These are phyloP conservation scores for Lunasporangiospora selenospora DNA, from an alignment of 192 early-diverging fungal genomes.

Conservation along the genomic window DNA sequence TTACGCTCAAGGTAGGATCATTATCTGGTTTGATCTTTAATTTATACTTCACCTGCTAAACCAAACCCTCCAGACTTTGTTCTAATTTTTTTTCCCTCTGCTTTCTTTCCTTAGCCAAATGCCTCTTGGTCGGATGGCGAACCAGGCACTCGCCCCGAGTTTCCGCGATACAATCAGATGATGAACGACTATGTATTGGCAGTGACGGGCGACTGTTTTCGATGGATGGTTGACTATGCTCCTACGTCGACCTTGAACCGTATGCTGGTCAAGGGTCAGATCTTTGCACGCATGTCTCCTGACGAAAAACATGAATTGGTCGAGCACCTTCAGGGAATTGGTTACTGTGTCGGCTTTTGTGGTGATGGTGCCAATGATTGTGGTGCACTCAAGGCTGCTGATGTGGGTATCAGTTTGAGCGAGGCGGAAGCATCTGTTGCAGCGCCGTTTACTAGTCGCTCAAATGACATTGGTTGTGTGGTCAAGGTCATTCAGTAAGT, in stretches of 20 bases:
- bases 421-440: conserved; percentile 99
- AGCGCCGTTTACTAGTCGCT: conserved; percentile 94
- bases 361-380: conserved; percentile 99
- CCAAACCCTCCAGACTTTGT: too few relatives aligned
- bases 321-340: conserved; percentile 85
- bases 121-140: conserved; percentile 12
- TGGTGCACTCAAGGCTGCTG: conserved; percentile 94
- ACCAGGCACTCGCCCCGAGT: conserved; percentile 25
- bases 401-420: conserved; percentile 95
- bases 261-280: conserved; percentile 89
- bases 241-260: conserved; percentile 64
- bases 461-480: conserved; percentile 92
- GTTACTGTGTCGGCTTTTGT: conserved; percentile 96
- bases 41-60: too few relatives aligned
- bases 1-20: conserved; percentile 60
- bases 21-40: too few relatives aligned
- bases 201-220: conserved; percentile 95
- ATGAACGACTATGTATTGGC: conserved; percentile 82
- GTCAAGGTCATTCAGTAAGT: conserved; percentile 81
- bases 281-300: conserved; percentile 98
- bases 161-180: conserved; percentile 42
- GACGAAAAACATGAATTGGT: conserved; percentile 98
- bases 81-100: too few relatives aligned
- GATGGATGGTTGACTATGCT: conserved; percentile 90
- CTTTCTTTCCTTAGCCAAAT: not conserved